Conservation (phyloP, 2,329 filamentous ascomycete genomes). For the Fusarium burgessii region DNA sequence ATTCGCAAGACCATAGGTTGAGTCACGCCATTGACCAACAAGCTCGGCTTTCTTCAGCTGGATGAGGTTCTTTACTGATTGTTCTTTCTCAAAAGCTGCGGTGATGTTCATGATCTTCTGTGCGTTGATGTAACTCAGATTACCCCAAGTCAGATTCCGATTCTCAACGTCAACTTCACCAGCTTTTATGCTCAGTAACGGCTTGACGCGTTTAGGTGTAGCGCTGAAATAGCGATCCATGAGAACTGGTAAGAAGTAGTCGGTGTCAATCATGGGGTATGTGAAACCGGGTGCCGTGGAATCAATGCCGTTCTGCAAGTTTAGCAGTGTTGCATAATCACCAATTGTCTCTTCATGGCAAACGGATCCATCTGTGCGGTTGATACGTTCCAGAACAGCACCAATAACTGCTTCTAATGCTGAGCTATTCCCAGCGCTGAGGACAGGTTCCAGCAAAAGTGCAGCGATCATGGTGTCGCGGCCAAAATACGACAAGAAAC, state of each 20-base stretch:
- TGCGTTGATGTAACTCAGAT: constrained; percentile 64
- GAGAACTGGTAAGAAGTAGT: constrained; percentile 69
- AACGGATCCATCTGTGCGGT: constrained; percentile 68
- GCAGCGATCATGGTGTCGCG: constrained; percentile 73
- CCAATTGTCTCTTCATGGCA: constrained; percentile 75
- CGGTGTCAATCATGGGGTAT: constrained; percentile 73
- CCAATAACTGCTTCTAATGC: constrained; percentile 71
- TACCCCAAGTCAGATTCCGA: constrained; percentile 62
- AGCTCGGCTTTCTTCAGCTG: constrained; percentile 65
- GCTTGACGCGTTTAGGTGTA: constrained; percentile 51
- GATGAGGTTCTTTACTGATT: constrained; percentile 66
- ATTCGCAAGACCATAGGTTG: constrained; percentile 68
- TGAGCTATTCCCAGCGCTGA: constrained; percentile 66
- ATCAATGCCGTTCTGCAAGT: constrained; percentile 63
- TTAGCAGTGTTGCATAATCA: constrained; percentile 72
- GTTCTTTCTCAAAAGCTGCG: constrained; percentile 65
- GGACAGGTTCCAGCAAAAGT: constrained; percentile 67
- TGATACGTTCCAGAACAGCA: constrained; percentile 70
- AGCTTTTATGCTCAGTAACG: constrained; percentile 58
- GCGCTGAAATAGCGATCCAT: constrained; percentile 69
- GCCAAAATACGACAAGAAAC: constrained; percentile 76
- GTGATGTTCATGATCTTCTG: constrained; percentile 69
- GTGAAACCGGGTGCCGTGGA: constrained; percentile 66
- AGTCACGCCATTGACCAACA: constrained; percentile 74
- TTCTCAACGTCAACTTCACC: constrained; percentile 62